Conservation (phyloP, 208 protist genomes). For the Strigomonas galati region DNA sequence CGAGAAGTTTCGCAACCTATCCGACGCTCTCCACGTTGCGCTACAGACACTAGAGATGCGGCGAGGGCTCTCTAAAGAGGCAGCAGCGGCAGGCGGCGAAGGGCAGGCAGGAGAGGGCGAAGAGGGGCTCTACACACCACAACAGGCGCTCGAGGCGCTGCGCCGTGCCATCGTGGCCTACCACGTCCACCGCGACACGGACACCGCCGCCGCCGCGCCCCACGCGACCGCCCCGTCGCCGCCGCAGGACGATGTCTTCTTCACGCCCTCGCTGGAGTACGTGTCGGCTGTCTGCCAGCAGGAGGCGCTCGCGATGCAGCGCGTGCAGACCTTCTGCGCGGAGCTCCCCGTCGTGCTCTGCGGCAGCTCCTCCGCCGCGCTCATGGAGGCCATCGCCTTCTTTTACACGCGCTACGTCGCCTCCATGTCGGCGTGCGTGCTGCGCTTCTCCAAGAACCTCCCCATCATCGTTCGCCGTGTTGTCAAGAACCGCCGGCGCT, state of each 20-base stretch:
- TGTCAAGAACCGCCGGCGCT: slow-evolving; percentile 56
- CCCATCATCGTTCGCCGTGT: slow-evolving; percentile 78
- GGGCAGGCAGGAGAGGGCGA: not conserved
- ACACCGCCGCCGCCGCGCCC: not conserved
- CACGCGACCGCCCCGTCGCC: not conserved
- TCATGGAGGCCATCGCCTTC: slow-evolving; percentile 82
- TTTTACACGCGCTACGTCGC: slow-evolving; percentile 72
- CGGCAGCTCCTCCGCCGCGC: slow-evolving; percentile 52
- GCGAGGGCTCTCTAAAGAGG: slow-evolving; percentile 10
- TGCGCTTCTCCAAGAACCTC: slow-evolving; percentile 78
- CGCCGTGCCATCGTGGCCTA: slow-evolving; percentile 59
- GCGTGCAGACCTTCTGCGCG: slow-evolving; percentile 61
- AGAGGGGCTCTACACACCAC: slow-evolving; percentile 37
- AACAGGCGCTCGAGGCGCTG: slow-evolving; percentile 47
- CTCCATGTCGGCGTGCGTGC: slow-evolving; percentile 61
- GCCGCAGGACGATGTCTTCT: slow-evolving; percentile 25
- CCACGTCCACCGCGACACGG: slow-evolving; percentile 22
- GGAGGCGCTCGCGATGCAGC: slow-evolving; percentile 61
- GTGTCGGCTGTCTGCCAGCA: slow-evolving; percentile 67
- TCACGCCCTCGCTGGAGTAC: slow-evolving; percentile 58
- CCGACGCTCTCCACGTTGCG: slow-evolving; percentile 72
- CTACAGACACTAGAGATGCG: slow-evolving; percentile 56
- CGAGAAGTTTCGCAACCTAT: slow-evolving; percentile 66
- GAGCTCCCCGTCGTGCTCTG: slow-evolving; percentile 66
- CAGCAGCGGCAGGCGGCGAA: not conserved